A percentile compares a stretch with the other conserved stretches of the same genome.
These are phyloP conservation scores for Tuber microsphaerosporum DNA, from an alignment of 495 filamentous ascomycete genomes.

Conservation along the genomic window DNA sequence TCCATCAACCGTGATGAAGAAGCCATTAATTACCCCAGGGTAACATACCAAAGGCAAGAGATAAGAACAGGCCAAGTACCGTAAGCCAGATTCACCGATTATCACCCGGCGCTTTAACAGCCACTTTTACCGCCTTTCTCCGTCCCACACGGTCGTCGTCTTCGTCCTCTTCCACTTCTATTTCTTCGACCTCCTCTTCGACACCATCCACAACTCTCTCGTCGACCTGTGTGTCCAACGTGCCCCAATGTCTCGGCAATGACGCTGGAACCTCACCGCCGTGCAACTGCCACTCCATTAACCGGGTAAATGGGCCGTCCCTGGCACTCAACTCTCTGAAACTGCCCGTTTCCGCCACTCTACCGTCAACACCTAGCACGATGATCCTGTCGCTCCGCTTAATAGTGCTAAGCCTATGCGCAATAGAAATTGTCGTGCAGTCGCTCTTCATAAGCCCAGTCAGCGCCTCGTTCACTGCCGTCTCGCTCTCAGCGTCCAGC, in stretches of 20 bases:
- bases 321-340: slow-evolving; percentile 68
- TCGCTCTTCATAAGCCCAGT: slow-evolving; percentile 78
- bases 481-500: slow-evolving; percentile 95
- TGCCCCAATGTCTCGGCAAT: slow-evolving; percentile 1
- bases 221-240: neutral
- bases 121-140: neutral
- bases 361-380: slow-evolving; percentile 73
- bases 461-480: slow-evolving; percentile 84
- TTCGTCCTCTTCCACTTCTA: neutral
- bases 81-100: neutral
- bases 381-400: slow-evolving; percentile 90
- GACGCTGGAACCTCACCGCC: slow-evolving; percentile 54
- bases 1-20: neutral
- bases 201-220: neutral
- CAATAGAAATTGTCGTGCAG: slow-evolving; percentile 76
- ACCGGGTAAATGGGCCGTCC: slow-evolving; percentile 76
- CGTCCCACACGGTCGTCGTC: neutral
- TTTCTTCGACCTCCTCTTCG: neutral
- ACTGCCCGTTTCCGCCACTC: slow-evolving; percentile 79
- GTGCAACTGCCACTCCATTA: slow-evolving; percentile 99
- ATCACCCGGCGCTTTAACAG: neutral
- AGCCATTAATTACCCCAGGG: neutral
- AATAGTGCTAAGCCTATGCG: slow-evolving; percentile 90
- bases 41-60: neutral
- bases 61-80: neutral